Evolutionary conservation across 805 yeast genomes (phyloP).

Genomic region (Pichia rugopelliculosa): DNA sequence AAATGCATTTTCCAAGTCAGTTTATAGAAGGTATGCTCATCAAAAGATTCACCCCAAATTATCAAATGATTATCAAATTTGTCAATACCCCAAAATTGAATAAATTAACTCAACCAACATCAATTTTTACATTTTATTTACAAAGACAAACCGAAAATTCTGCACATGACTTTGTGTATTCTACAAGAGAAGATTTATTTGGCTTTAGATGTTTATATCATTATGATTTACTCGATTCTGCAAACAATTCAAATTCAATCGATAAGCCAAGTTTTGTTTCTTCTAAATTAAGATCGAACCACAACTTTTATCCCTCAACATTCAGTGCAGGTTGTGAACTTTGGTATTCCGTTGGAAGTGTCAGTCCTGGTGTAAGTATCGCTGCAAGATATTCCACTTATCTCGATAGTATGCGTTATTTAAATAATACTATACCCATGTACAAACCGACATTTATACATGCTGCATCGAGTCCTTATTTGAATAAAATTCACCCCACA

Average conservation of each 20-base stretch:
- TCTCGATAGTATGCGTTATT: constrained; percentile 13
- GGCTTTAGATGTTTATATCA: constrained; percentile 79
- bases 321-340: constrained; percentile 74
- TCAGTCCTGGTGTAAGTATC: constrained; percentile 85
- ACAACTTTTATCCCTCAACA: constrained; percentile 31
- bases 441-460: not conserved
- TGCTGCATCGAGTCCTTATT: not conserved
- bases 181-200: constrained; percentile 74
- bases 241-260: not conserved
- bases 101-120: constrained; percentile 24
- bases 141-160: constrained; percentile 60
- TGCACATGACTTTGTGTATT: constrained; percentile 68
- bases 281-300: constrained; percentile 4
- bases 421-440: constrained; percentile 4
- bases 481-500: not conserved
- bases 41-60: constrained; percentile 46
- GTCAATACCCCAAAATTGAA: constrained; percentile 46
- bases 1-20: constrained; percentile 82
- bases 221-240: constrained; percentile 30
- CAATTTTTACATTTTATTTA: constrained; percentile 57
- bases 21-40: constrained; percentile 83
- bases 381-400: constrained; percentile 81
- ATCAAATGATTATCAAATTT: constrained; percentile 68
- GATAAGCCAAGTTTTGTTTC: not conserved
- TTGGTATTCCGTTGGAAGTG: constrained; percentile 78